Base-by-base conservation (phyloP, 768 basidiomycete species). In the Lentinula lateritia region DNA sequence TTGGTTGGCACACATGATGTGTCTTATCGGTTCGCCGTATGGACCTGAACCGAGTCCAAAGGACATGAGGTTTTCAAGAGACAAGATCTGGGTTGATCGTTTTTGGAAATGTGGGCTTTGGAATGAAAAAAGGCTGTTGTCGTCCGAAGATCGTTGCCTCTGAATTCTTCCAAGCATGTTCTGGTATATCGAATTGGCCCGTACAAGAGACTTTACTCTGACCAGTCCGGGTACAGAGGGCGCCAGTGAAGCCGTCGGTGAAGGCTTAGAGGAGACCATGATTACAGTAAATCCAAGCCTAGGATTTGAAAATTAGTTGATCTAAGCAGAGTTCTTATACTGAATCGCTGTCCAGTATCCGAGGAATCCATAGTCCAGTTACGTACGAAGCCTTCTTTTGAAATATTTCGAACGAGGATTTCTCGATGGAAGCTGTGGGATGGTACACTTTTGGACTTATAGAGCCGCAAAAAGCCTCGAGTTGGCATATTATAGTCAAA, bases 41-140 rank as follows among this genome's bases (percentile, higher is more conserved):
- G 63, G 64, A 13, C 63, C 66, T 56, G 72, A 72, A n/a, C 73
- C 73, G 59, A 74, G 52, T 13, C 66, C 63, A 54, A 68, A 66
- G 7, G 69, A 68, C 66, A 68, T 68, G 20, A 69, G 53, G 53
- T 63, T 65, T 55, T 70, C 67, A 4, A 70, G 62, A 32, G 63
- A 63, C 20, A 55, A 41, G 10, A 61, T 35, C 16, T 50, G 58
- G 13, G n/a, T 6, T 2, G 23, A 56, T 1, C 5, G 43, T 48
- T 41, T 7, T 15, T n/a, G 58, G 18, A 20, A 4, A 38, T n/a
- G 46, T 10, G 20, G 9, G 20, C 20, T 48, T 23, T 36, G 45
- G 6, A 32, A 45, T 28, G n/a, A 18, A 32, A 50, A 13, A 50
- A 36, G 5, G 28, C 23, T 42, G 52, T 53, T 9, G 32, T 18